phyloP scores from a whole-genome alignment of 768 basidiomycete species.

The Xanthoconium stramineum region DNA sequence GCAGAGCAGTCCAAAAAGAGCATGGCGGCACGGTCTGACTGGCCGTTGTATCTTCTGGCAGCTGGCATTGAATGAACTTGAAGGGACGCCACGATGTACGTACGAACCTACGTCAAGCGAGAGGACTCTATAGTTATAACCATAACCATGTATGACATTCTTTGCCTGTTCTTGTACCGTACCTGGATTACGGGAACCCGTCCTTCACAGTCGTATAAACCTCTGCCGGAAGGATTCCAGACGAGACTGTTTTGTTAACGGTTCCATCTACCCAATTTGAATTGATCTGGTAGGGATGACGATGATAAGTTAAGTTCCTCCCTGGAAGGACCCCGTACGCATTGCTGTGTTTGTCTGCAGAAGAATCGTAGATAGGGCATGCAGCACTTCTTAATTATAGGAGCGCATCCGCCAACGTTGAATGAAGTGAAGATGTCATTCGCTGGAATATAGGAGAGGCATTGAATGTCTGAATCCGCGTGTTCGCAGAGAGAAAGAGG shows the following conservation, averaged over 20 bases:
- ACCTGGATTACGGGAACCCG: constrained; percentile 20
- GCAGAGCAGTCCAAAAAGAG: background rate
- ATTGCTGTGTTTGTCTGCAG: too few species aligned
- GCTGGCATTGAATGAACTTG: constrained; percentile 2
- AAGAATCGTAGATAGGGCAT: too few species aligned
- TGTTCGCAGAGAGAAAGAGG: background rate
- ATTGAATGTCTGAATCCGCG: too few species aligned
- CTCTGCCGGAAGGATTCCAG: background rate
- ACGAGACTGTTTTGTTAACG: background rate
- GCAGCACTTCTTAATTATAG: too few species aligned
- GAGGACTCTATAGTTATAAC: constrained; percentile 2
- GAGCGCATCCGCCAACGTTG: too few species aligned
- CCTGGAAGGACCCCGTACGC: too few species aligned
- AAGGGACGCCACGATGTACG: too few species aligned
- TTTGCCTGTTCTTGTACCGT: constrained; percentile 9
- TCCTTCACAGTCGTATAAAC: constrained; percentile 17
- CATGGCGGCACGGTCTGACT: background rate
- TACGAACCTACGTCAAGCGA: background rate
- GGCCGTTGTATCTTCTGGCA: background rate
- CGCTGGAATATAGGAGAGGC: background rate
- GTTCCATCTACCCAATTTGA: background rate
- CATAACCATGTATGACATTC: too few species aligned
- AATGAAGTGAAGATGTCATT: background rate
- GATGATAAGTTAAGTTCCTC: too few species aligned
- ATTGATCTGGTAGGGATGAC: background rate